Conservation (phyloP, 2,329 filamentous ascomycete genomes). For the Talaromyces pinophilus region DNA sequence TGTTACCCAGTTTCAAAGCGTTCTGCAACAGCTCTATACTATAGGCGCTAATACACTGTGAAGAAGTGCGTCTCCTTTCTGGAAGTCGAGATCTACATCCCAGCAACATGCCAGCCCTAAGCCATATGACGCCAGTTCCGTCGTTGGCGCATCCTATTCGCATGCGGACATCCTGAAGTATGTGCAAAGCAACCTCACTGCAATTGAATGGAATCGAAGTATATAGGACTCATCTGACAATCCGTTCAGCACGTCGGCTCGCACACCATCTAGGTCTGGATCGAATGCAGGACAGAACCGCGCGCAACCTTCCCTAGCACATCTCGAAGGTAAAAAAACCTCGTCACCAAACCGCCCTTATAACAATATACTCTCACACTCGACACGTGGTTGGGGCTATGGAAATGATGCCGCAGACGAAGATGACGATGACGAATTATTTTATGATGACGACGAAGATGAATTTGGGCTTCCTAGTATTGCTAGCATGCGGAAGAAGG, state of each 20-base stretch:
- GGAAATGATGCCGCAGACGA: slow-evolving; percentile 69
- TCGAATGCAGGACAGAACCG: slow-evolving; percentile 54
- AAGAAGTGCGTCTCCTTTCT: slow-evolving; percentile 82
- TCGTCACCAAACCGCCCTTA: slow-evolving; percentile 70
- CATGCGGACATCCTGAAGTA: slow-evolving; percentile 93
- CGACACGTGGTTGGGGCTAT: slow-evolving; percentile 78
- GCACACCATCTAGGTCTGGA: slow-evolving; percentile 69
- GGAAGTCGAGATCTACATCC: slow-evolving; percentile 63
- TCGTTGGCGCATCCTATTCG: slow-evolving; percentile 93
- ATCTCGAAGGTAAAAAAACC: slow-evolving; percentile 37
- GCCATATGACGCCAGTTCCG: slow-evolving; percentile 65
- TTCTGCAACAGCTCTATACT: not conserved
- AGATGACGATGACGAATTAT: slow-evolving; percentile 68
- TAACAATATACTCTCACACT: slow-evolving; percentile 76
- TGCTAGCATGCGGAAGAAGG: slow-evolving; percentile 81
- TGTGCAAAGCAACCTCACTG: slow-evolving; percentile 41
- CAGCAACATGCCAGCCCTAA: slow-evolving; percentile 57
- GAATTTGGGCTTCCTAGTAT: slow-evolving; percentile 94
- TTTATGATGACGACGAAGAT: slow-evolving; percentile 85
- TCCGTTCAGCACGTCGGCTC: slow-evolving; percentile 49
- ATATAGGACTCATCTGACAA: not conserved
- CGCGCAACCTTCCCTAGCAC: slow-evolving; percentile 54
- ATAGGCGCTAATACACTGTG: slow-evolving; percentile 27
- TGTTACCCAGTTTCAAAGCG: not conserved
- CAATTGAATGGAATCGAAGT: not conserved